Evolutionary conservation across 2,329 filamentous ascomycete genomes (phyloP).

Genomic region (Cordyceps farinosa): DNA sequence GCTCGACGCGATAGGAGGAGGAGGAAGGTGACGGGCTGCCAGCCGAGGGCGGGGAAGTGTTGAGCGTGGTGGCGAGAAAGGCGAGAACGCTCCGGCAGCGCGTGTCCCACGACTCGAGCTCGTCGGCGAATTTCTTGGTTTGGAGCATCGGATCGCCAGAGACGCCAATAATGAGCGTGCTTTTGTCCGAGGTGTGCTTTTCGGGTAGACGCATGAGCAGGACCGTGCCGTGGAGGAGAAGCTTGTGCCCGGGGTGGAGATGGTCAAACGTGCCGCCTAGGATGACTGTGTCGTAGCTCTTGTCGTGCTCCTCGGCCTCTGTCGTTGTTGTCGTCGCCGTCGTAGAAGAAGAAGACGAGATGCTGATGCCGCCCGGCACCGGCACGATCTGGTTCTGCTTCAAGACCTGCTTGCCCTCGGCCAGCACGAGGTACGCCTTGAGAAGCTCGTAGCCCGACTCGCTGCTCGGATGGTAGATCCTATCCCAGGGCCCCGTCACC

Average conservation of each 20-base stretch:
- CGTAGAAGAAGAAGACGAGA: constrained; percentile 26
- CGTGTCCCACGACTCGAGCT: constrained; percentile 74
- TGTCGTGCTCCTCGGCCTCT: neutral
- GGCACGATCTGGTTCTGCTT: constrained; percentile 48
- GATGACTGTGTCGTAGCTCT: constrained; percentile 50
- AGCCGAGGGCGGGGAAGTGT: constrained; percentile 33
- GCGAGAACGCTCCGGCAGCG: constrained; percentile 66
- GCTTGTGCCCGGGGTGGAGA: constrained; percentile 89
- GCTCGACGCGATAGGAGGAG: constrained; percentile 7
- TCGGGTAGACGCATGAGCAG: constrained; percentile 60
- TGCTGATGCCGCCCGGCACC: constrained; percentile 50
- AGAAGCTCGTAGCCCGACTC: constrained; percentile 61
- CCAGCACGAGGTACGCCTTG: constrained; percentile 43
- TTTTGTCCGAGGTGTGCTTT: constrained; percentile 36
- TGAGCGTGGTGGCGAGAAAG: constrained; percentile 67
- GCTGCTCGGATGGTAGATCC: constrained; percentile 62
- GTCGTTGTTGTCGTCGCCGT: constrained; percentile 1
- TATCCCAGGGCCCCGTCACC: constrained; percentile 57
- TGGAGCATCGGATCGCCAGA: constrained; percentile 81
- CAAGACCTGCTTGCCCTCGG: constrained; percentile 45
- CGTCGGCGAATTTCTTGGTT: constrained; percentile 83
- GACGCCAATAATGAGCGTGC: constrained; percentile 75
- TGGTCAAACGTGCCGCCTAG: constrained; percentile 96
- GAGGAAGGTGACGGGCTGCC: constrained; percentile 18
- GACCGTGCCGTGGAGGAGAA: constrained; percentile 85